phyloP scores from a whole-genome alignment of 176 grass and related monocot genomes.

The Oryza glumipatula region DNA sequence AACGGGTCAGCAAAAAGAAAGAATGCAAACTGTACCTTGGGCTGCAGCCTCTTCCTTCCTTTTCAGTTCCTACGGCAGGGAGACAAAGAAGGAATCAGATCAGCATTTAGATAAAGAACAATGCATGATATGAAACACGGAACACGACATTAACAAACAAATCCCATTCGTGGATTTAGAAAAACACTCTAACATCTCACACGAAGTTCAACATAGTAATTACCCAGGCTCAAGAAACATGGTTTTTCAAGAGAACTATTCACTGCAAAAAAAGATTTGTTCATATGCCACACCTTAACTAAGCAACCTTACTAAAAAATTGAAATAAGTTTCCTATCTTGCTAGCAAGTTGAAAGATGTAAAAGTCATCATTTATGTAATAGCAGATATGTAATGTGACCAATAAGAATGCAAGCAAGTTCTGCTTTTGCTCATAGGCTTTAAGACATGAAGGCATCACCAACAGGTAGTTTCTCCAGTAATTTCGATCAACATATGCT shows the following conservation, averaged over 20 bases:
- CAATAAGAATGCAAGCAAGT: neutral
- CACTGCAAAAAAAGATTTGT: neutral
- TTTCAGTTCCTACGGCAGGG: constrained; percentile 72
- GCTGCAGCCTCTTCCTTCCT: constrained; percentile 88
- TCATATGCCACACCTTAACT: neutral
- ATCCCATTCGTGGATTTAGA: constrained; percentile 7
- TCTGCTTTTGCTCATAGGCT: neutral
- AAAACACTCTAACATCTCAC: neutral
- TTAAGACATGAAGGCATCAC: neutral
- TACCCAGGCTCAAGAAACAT: constrained; percentile 21
- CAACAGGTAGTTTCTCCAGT: neutral
- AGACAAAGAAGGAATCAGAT: constrained; percentile 12
- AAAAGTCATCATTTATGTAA: neutral
- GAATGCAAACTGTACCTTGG: constrained; percentile 48
- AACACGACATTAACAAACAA: neutral
- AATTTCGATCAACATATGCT: neutral
- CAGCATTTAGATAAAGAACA: constrained; percentile 27
- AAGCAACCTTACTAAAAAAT: constrained; percentile 6
- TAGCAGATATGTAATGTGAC: neutral
- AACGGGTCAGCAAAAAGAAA: constrained; percentile 10
- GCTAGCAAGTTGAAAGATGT: neutral
- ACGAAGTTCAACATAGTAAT: constrained; percentile 16
- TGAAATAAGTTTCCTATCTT: constrained; percentile 7
- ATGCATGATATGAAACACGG: neutral
- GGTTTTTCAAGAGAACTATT: constrained; percentile 3